phyloP scores from a whole-genome alignment of 116 monocot species.

The Phalaenopsis hybrid region DNA sequence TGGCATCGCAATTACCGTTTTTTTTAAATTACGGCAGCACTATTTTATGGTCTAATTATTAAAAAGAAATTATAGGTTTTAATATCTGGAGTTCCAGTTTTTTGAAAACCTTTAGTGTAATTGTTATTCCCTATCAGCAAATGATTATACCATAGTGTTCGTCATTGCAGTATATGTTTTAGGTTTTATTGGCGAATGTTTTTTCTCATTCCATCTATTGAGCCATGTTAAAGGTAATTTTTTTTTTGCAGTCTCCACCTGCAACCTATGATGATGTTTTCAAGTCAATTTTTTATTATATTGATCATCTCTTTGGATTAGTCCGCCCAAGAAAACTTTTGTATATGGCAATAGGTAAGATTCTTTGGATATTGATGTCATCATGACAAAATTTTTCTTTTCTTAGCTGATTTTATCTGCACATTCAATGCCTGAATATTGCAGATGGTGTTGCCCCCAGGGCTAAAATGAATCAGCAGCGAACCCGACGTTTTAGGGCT shows the following conservation, averaged over 20 bases:
- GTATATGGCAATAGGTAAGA: slow-evolving; percentile 40
- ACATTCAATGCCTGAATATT: background rate
- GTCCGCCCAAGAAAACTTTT: slow-evolving; percentile 87
- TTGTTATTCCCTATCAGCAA: background rate
- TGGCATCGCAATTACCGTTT: background rate
- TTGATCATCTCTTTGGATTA: slow-evolving; percentile 80
- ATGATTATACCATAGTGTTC: background rate
- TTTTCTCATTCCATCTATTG: background rate
- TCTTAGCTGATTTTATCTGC: background rate
- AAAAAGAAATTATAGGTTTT: background rate
- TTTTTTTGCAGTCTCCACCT: slow-evolving; percentile 41
- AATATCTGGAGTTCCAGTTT: background rate
- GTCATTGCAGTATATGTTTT: background rate
- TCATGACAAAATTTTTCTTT: background rate
- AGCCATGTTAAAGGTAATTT: background rate
- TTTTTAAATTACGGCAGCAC: background rate
- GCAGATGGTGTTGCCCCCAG: slow-evolving; percentile 99
- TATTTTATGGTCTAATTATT: background rate
- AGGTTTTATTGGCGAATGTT: background rate
- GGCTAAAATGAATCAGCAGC: slow-evolving; percentile 99
- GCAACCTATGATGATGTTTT: slow-evolving; percentile 77
- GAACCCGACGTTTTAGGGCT: slow-evolving; percentile 86
- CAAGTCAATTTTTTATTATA: slow-evolving; percentile 75
- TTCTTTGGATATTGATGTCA: background rate
- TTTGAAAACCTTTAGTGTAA: background rate